Base-by-base conservation (phyloP, 164 flowering plant genomes). In the Tetracentron sinense region DNA sequence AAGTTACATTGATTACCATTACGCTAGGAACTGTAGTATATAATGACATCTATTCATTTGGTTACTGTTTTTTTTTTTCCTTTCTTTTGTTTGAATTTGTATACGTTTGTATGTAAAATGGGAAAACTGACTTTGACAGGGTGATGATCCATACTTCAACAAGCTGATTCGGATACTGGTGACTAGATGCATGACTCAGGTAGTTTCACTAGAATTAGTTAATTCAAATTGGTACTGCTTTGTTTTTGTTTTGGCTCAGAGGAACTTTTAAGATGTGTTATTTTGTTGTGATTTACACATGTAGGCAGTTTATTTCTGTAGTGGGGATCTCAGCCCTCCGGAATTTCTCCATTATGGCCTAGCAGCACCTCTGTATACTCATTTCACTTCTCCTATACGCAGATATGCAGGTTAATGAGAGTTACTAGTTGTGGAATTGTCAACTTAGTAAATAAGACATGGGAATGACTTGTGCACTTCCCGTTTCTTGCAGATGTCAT, bases 161-260 rank as follows among this genome's bases (percentile, higher is more conserved):
- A 95, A 92, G 82, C 75, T 95, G 71, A 85, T 95, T 23, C 81
- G 97, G 44, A 95, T 95, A 68, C 66, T 95, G 75, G 97, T 97
- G 46, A 95, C 99, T 29, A 88, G 99, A 78, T 95, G 99, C 85
- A 95, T 95, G 99, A 78, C 97, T 30, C 99, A 95, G 97, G 99
- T 95, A 73, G 66, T 8, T 56, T 51, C 27, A 35, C 23, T 22
- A n/a, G 27, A 51, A 42, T 25, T 35, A 16, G 35, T 53, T 23
- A 20, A 17, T 38, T 26, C 21, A 8, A 58, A 28, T 27, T 25
- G 0, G 52, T 25, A 27, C 16, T 19, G 15, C 1, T 50, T 21
- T 46, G 15, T 25, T 42, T 55, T 19, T 65, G 46, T 33, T 38
- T 49, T 44, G 28, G 60, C 29, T 3, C 4, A 52, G 19, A 19